Evolutionary conservation across 805 yeast species (phyloP).

Genomic region (Ogataea siamensis): DNA sequence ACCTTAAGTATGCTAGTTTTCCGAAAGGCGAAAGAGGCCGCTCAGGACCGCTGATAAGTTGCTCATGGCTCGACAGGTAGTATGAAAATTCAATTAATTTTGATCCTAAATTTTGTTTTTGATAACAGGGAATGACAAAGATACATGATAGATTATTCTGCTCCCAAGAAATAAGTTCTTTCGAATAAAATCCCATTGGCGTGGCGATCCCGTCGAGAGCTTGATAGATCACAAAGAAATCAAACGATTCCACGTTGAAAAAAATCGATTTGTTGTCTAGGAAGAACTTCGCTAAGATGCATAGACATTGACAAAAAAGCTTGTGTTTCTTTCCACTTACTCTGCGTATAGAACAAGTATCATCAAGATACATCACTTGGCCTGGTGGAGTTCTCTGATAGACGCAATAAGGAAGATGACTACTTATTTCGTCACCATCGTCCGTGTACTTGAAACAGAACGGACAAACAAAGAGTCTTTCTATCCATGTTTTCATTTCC

Average conservation of each 20-base stretch:
- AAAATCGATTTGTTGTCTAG: conserved; percentile 87
- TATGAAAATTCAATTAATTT: conserved; percentile 82
- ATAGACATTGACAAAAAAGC: conserved; percentile 76
- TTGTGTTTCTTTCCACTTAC: conserved; percentile 64
- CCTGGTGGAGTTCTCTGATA: conserved; percentile 53
- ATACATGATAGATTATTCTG: conserved; percentile 88
- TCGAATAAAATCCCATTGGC: conserved; percentile 92
- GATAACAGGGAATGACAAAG: conserved; percentile 89
- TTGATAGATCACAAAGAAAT: conserved; percentile 73
- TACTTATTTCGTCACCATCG: conserved; percentile 38
- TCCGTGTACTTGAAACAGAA: conserved; percentile 81
- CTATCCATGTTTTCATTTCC: conserved; percentile 48
- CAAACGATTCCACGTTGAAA: conserved; percentile 75
- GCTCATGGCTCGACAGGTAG: conserved; percentile 64
- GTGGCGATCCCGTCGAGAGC: conserved; percentile 35
- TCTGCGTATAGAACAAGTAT: conserved; percentile 53
- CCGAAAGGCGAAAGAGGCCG: conserved; percentile 87
- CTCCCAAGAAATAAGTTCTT: conserved; percentile 77
- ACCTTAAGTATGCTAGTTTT: conserved; percentile 61
- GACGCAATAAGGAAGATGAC: conserved; percentile 50
- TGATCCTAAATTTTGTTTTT: conserved; percentile 73
- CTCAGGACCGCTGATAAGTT: conserved; percentile 82
- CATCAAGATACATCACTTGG: conserved; percentile 62
- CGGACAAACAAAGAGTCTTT: conserved; percentile 69
- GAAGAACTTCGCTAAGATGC: conserved; percentile 83